Percentiles rank a stretch among this genome's conserved stretches.
Evolutionary conservation across 2,329 filamentous ascomycete species (phyloP).

Genomic region (Penicillium griseofulvum): DNA sequence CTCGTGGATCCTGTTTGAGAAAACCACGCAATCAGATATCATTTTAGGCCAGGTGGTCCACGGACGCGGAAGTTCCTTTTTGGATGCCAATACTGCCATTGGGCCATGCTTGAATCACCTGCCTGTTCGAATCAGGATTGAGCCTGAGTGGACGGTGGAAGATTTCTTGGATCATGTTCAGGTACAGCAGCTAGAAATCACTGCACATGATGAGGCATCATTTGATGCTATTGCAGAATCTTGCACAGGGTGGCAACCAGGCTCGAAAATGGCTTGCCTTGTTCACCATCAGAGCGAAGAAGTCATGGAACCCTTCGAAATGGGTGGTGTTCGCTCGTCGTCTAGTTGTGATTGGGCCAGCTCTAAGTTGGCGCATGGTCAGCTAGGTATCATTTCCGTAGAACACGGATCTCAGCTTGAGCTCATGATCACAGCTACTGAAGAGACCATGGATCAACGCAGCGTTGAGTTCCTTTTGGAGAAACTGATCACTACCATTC

Average conservation of each 20-base stretch:
- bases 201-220: conserved; percentile 2
- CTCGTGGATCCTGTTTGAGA: conserved; percentile 6
- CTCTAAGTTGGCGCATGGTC: not conserved
- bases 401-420: not conserved
- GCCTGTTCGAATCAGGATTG: conserved; percentile 5
- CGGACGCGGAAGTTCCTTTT: conserved; percentile 8
- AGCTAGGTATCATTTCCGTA: not conserved
- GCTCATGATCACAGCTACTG: not conserved
- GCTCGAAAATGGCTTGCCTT: not conserved
- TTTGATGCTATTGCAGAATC: not conserved
- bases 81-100: conserved; percentile 1
- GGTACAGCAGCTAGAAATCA: conserved; percentile 8
- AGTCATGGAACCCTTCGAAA: not conserved
- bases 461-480: not conserved
- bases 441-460: not conserved
- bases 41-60: conserved; percentile 12
- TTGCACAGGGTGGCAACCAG: not conserved
- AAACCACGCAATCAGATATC: not conserved
- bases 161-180: conserved; percentile 14
- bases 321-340: not conserved
- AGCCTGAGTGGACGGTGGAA: conserved; percentile 1
- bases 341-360: not conserved
- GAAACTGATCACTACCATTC: not conserved
- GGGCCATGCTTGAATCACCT: conserved; percentile 11
- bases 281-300: not conserved